phyloP scores from a whole-genome alignment of 2,329 filamentous ascomycete genomes.

The Monosporascus sp. region DNA sequence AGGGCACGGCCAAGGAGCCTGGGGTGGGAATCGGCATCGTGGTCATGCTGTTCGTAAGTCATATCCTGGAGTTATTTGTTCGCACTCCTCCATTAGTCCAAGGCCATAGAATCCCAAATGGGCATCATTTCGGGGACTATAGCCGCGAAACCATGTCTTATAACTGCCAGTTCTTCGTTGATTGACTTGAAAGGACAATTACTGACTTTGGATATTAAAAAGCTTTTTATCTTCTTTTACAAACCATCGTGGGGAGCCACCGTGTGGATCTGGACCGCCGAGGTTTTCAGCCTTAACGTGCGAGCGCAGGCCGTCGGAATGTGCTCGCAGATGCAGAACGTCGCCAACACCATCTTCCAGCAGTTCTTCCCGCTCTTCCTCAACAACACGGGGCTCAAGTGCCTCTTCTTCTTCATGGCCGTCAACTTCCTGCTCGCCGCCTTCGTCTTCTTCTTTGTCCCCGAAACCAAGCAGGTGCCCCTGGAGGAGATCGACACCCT shows the following conservation, averaged over 20 bases:
- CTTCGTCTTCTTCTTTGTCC: conserved; percentile 47
- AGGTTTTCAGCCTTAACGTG: conserved; percentile 68
- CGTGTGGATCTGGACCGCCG: conserved; percentile 66
- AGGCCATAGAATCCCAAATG: no score
- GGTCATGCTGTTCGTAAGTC: conserved; percentile 51
- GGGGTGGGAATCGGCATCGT: conserved; percentile 64
- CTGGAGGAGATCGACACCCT: conserved; percentile 53
- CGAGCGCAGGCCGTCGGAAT: conserved; percentile 66
- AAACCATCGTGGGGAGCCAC: conserved; percentile 67
- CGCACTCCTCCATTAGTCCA: no score
- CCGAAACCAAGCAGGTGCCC: conserved; percentile 44
- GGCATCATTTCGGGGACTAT: no score
- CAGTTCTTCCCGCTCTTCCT: conserved; percentile 68
- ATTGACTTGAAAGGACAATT: no score
- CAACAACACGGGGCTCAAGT: conserved; percentile 44
- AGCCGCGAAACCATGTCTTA: no score
- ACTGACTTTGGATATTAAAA: no score
- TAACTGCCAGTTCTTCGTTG: no score
- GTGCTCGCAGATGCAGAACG: conserved; percentile 56
- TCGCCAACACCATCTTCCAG: conserved; percentile 63
- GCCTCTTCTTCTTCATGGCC: conserved; percentile 36
- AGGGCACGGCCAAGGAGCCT: conserved; percentile 41
- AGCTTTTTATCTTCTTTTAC: conserved; percentile 59
- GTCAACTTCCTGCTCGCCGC: conserved; percentile 42
- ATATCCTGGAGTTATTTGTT: no score